Conservation (phyloP, 352 stramenopile species). For the Elongisporangium anandrum region DNA sequence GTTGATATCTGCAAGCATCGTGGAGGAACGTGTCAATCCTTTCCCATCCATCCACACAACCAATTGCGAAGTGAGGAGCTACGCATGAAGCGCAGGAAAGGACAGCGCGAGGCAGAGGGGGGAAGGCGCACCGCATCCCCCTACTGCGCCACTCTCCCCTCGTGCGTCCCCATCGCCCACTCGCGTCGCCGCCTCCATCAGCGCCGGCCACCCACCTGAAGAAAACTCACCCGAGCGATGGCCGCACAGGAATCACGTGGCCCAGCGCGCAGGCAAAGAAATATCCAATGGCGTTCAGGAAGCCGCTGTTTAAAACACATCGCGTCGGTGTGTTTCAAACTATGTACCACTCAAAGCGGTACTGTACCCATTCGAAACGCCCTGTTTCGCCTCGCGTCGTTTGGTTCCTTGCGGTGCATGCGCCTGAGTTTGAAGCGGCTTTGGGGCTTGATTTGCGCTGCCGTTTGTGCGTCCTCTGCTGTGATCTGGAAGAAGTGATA, state of each 20-base stretch:
- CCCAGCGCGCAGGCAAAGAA: constrained; percentile 19
- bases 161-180: constrained; percentile 1
- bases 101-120: too few relatives aligned
- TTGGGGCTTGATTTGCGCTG: background rate
- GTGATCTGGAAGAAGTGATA: background rate
- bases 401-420: background rate
- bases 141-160: background rate
- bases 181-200: background rate
- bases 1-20: background rate
- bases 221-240: constrained; percentile 11
- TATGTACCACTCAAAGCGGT: constrained; percentile 7
- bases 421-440: too few relatives aligned
- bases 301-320: background rate
- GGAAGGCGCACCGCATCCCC: background rate
- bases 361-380: constrained; percentile 1
- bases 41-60: background rate
- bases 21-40: too few relatives aligned
- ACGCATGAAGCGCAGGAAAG: background rate
- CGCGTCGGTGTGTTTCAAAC: background rate
- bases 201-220: constrained; percentile 11
- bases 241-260: constrained; percentile 14
- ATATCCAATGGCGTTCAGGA: constrained; percentile 27
- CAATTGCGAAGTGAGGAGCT: background rate
- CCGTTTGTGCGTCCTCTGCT: background rate
- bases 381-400: background rate